Percentiles rank a stretch among this genome's conserved stretches.
phyloP scores from a whole-genome alignment of 2,329 filamentous ascomycete species.

The Penicillium sp. region DNA sequence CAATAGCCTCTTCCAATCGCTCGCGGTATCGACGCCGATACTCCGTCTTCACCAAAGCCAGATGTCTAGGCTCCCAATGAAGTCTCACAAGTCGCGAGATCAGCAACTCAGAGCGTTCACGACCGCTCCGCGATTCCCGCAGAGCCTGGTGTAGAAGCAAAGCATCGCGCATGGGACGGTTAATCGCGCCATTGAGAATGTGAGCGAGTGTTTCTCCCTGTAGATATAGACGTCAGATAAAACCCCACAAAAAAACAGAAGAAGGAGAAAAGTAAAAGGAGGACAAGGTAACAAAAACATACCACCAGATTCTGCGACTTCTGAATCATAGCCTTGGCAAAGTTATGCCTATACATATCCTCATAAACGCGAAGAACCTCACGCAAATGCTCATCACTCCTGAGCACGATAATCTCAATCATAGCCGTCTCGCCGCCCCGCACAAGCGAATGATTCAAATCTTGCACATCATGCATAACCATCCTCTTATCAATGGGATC shows the following conservation, averaged over 20 bases:
- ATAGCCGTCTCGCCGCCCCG: constrained; percentile 82
- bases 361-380: constrained; percentile 81
- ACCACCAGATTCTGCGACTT: constrained; percentile 93
- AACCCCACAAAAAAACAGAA: not conserved
- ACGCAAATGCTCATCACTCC: constrained; percentile 78
- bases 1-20: constrained; percentile 75
- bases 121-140: constrained; percentile 67
- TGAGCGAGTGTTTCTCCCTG: constrained; percentile 93
- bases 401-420: constrained; percentile 77
- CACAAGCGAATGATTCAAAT: constrained; percentile 68
- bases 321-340: constrained; percentile 80
- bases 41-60: constrained; percentile 75
- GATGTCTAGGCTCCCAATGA: constrained; percentile 87
- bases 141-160: constrained; percentile 89
- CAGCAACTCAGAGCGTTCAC: constrained; percentile 80
- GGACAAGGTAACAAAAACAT: constrained; percentile 46
- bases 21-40: constrained; percentile 76
- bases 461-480: constrained; percentile 70
- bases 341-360: constrained; percentile 71
- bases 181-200: constrained; percentile 95
- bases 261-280: constrained; percentile 1
- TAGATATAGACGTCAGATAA: constrained; percentile 13
- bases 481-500: constrained; percentile 64
- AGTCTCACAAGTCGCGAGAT: constrained; percentile 84
- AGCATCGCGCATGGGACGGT: constrained; percentile 89